Conservation (phyloP, 2,329 filamentous ascomycete species). For the Xylariales sp. region DNA sequence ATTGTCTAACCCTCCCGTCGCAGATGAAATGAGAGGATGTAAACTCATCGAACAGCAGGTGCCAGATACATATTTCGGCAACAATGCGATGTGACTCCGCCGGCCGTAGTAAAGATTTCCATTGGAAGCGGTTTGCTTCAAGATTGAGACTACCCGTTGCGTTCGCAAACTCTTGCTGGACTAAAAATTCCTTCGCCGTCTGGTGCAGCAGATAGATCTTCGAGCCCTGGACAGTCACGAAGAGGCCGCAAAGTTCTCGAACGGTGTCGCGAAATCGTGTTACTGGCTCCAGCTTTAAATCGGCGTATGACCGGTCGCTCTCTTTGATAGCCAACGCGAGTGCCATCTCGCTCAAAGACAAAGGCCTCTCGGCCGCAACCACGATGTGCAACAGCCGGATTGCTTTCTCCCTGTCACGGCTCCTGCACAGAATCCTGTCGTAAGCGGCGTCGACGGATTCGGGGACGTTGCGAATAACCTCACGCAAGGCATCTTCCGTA, state of each 20-base stretch:
- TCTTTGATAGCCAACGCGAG: conserved; percentile 6
- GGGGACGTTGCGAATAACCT: conserved; percentile 1
- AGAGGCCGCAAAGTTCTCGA: conserved; percentile 51
- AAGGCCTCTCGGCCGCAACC: conserved; percentile 9
- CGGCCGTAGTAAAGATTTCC: conserved; percentile 25
- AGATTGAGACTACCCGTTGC: neutral
- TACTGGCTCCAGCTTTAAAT: conserved; percentile 9
- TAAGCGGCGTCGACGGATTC: conserved; percentile 15
- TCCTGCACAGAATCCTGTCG: conserved; percentile 18
- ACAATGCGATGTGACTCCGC: conserved; percentile 29
- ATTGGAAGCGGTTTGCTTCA: conserved; percentile 2
- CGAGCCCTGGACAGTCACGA: conserved; percentile 50
- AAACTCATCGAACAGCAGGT: conserved; percentile 25
- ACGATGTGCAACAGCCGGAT: conserved; percentile 18
- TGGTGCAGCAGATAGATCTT: conserved; percentile 55
- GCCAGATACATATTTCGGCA: conserved; percentile 29
- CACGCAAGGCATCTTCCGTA: neutral
- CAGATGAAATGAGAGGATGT: neutral
- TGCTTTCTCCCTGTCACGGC: neutral
- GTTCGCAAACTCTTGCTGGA: conserved; percentile 23
- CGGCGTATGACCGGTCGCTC: neutral
- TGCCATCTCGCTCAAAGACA: conserved; percentile 14
- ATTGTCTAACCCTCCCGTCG: too few species aligned
- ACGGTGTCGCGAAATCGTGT: conserved; percentile 40
- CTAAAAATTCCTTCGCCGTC: conserved; percentile 54